Base-by-base conservation (phyloP, 169 alveolate genomes). In the Besnoitia besnoiti region DNA sequence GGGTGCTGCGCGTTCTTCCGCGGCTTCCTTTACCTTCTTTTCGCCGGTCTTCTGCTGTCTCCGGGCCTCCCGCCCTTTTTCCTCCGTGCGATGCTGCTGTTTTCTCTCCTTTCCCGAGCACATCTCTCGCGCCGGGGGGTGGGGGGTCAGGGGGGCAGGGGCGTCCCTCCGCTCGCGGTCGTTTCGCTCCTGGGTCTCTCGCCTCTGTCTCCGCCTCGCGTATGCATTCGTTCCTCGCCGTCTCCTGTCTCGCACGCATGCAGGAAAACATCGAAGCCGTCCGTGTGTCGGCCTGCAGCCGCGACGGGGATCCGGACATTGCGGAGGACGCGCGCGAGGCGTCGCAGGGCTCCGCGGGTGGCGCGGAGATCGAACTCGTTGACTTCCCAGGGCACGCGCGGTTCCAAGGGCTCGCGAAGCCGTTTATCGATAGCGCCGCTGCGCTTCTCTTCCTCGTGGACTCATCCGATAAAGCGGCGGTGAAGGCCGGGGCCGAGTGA, bases 401-500 rank as follows among this genome's bases (percentile, higher is more conserved):
- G 55, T 21, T 77, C 40, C 49, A 44, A 27, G 55, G 37, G 3
- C 87, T 77, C 55, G 27, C 87, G 37, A 35, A 19, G n/a, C 87
- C 87, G 49, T 77, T 4, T 35, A 44, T 77, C 61, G 87, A 77
- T 12, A 14, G 30, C 35, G 87, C 87, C 87, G 59, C 39, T 3
- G 87, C 87, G 12, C 37, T 89, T 10, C 35, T 89, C 19, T 89
- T 89, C 88, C 42, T 89, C 51, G 92, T 89, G 35, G 92, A 89
- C 50, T 88, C 92, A 8, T 79, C 92, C 0, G 92, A 89, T 47
- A 89, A 89, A 37, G 77, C 87, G 42, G 35, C 92, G 0, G 14
- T 89, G 73, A 89, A 89, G n/a, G 80, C 35, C 24, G 92, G 89
- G 14, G 92, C 92, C 24, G 92, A 89, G 92, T 89, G 14, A 47